Base-by-base conservation (phyloP, 495 filamentous ascomycete genomes). In the Penicillium canescens region DNA sequence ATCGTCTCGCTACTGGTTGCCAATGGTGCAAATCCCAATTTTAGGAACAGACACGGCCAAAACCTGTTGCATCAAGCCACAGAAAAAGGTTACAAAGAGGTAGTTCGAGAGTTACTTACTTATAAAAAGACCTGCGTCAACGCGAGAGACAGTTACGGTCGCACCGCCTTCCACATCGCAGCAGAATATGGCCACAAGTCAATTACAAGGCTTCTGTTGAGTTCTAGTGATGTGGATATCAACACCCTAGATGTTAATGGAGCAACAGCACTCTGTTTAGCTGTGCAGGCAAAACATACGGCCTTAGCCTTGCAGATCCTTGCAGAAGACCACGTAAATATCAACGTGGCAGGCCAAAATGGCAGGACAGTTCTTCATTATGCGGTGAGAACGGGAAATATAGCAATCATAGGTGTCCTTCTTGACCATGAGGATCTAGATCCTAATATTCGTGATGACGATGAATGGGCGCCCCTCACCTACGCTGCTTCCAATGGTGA, bases 151-250 rank as follows among this genome's bases (percentile, higher is more conserved):
- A 52, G 12, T n/a, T 52, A 52, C 33, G 50, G 50, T 52, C 50
- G 40, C 34, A 44, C 50, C n/a, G 50, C 50, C 50, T 44, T 52
- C 7, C 50, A 52, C 10, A 52, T 52, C 33, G 50, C 50, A 52
- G 50, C 50, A 52, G 50, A 52, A 38, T 33, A 52, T 38, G 33
- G 40, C 40, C 8, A 52, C 40, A 44, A 42, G 28, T 43, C 41
- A n/a, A 43, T 52, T 20, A 44, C 50, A 42, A 42, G 33, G 50
- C 26, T 44, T 31, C 41, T 52, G 18, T 52, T 52, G 31, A 16
- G 14, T 18, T 42, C 7, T 44, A 11, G 33, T 52, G 41, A 8
- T 44, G 50, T 52, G 50, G 31, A 52, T 44, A 37, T 52, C 40
- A 44, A 52, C 16, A 18, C 40, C 40, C 31, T 9, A 38, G 50